These are phyloP conservation scores for Cylindrodendrum hubeiense DNA, from an alignment of 2,329 filamentous ascomycete species.

Conservation along the genomic window DNA sequence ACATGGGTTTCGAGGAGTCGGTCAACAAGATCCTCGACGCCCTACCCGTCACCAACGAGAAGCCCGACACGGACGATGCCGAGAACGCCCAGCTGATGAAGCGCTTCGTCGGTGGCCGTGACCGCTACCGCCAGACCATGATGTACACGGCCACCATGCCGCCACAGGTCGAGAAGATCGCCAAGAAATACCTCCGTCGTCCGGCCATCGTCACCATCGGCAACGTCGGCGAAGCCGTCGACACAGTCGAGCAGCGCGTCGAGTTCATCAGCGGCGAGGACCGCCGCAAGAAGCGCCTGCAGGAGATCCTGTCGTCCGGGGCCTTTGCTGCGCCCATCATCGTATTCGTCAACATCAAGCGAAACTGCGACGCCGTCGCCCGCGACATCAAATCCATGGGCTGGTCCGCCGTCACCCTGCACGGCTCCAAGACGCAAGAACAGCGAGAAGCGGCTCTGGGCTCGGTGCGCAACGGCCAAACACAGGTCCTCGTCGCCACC, in stretches of 20 bases:
- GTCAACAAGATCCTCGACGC: conserved; percentile 98
- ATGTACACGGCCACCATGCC: conserved; percentile 99
- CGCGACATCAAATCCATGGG: conserved; percentile 95
- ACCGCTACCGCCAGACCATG: conserved; percentile 96
- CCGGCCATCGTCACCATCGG: conserved; percentile 96
- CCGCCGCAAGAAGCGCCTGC: conserved; percentile 95
- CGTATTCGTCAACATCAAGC: conserved; percentile 99
- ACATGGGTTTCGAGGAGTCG: conserved; percentile 96
- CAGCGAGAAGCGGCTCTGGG: conserved; percentile 94
- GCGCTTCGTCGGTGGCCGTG: conserved; percentile 77
- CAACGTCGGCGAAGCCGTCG: conserved; percentile 93
- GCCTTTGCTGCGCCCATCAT: conserved; percentile 93
- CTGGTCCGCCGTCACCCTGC: conserved; percentile 88
- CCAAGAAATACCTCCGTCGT: conserved; percentile 94
- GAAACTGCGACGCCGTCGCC: conserved; percentile 96
- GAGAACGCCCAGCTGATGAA: conserved; percentile 91
- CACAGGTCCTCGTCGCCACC: conserved; percentile 93
- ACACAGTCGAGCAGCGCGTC: conserved; percentile 97
- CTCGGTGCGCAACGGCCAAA: conserved; percentile 83
- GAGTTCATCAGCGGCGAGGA: conserved; percentile 93
- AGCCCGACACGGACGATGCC: conserved; percentile 92
- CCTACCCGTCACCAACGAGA: conserved; percentile 91
- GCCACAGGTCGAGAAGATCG: conserved; percentile 89
- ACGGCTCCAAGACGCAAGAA: conserved; percentile 97
- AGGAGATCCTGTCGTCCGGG: conserved; percentile 84